Conservation (phyloP, 805 yeast genomes). For the Candida rishiriensis region DNA sequence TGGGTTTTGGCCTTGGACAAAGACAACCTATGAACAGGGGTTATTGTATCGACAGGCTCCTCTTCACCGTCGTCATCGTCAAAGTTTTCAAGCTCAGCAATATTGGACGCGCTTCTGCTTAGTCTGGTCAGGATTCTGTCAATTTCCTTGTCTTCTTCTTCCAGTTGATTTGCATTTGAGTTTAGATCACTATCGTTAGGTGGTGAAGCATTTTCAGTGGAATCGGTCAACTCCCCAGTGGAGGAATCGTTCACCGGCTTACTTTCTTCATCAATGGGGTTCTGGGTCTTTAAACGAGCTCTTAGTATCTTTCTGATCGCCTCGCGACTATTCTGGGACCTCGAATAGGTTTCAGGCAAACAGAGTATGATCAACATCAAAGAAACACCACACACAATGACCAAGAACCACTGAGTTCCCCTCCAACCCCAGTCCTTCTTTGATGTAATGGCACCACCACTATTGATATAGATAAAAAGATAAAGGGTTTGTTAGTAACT, state of each 20-base stretch:
- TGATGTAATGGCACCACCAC: slow-evolving; percentile 64
- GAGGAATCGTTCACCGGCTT: neutral
- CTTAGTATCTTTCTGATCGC: slow-evolving; percentile 44
- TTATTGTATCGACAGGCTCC: slow-evolving; percentile 35
- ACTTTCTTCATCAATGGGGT: slow-evolving; percentile 14
- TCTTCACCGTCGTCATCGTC: slow-evolving; percentile 25
- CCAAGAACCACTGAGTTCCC: slow-evolving; percentile 83
- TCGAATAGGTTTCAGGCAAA: slow-evolving; percentile 74
- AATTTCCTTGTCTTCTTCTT: slow-evolving; percentile 22
- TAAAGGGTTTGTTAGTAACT: no score
- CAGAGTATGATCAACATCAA: slow-evolving; percentile 45
- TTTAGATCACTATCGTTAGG: slow-evolving; percentile 9
- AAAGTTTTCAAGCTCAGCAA: slow-evolving; percentile 2
- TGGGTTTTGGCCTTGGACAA: slow-evolving; percentile 17
- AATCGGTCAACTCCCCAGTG: no score
- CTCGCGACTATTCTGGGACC: slow-evolving; percentile 56
- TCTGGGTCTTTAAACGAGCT: slow-evolving; percentile 25
- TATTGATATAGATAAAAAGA: no score
- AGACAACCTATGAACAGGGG: slow-evolving; percentile 29
- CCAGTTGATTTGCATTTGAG: slow-evolving; percentile 1
- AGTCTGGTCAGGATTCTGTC: slow-evolving; percentile 33
- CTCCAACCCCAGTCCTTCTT: slow-evolving; percentile 74
- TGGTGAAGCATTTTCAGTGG: slow-evolving; percentile 3
- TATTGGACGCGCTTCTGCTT: slow-evolving; percentile 23
- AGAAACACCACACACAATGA: slow-evolving; percentile 56